Evolutionary conservation across 129 eudicot species (phyloP).

Genomic region (Rutidosis leptorrhynchoides): DNA sequence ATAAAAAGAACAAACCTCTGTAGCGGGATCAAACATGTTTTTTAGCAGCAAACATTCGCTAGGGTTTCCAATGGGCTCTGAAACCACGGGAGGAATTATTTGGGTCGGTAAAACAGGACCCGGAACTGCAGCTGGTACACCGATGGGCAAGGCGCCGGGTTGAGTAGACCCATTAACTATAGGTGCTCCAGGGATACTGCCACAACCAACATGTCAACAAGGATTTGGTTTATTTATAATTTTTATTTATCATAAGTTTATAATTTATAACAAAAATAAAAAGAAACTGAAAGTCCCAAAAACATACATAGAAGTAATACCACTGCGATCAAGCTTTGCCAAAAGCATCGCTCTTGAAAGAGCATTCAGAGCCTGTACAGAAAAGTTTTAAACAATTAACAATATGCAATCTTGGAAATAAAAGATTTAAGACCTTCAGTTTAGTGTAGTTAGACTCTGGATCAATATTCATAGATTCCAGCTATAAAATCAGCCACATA

Average conservation of each 20-base stretch:
- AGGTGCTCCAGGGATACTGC: conserved; percentile 71
- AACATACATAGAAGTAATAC: conserved; percentile 73
- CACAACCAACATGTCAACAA: conserved; percentile 5
- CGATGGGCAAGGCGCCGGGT: conserved; percentile 33
- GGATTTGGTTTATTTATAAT: too few relatives aligned
- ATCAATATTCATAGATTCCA: too few relatives aligned
- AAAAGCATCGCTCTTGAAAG: conserved; percentile 89
- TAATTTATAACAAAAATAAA: too few relatives aligned
- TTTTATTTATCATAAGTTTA: too few relatives aligned
- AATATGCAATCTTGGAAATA: not conserved
- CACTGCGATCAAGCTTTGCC: conserved; percentile 91
- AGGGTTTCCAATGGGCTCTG: conserved; percentile 85
- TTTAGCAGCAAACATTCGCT: conserved; percentile 84
- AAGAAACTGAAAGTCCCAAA: not conserved
- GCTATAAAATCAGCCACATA: too few relatives aligned
- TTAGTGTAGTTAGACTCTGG: too few relatives aligned
- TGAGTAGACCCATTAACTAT: conserved; percentile 64
- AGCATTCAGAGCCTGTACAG: conserved; percentile 75
- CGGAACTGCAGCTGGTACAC: conserved; percentile 33
- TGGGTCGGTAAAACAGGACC: conserved; percentile 46
- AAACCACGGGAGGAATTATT: conserved; percentile 15
- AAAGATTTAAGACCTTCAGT: too few relatives aligned
- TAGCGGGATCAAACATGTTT: conserved; percentile 86
- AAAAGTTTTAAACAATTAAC: not conserved
- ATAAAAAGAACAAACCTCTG: conserved; percentile 51